Conservation (phyloP, 2,329 filamentous ascomycete species). For the Aspergillus persii region DNA sequence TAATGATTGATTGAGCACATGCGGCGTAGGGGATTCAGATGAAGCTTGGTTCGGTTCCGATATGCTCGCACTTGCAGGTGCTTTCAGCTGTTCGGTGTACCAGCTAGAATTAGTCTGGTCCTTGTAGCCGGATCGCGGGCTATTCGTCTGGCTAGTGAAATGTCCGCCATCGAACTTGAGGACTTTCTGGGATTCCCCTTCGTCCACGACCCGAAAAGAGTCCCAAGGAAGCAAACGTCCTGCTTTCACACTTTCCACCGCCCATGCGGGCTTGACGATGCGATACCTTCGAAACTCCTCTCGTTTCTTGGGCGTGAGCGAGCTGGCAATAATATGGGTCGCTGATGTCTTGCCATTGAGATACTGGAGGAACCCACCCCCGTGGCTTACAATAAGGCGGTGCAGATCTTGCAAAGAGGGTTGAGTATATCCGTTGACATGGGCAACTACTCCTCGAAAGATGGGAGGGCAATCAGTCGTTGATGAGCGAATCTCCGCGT, state of each 20-base stretch:
- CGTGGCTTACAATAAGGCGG: conserved; percentile 81
- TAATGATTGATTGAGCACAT: conserved; percentile 23
- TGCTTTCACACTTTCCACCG: conserved; percentile 81
- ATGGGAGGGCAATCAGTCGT: conserved; percentile 72
- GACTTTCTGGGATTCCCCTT: conserved; percentile 78
- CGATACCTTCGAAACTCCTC: conserved; percentile 85
- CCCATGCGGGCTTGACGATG: conserved; percentile 92
- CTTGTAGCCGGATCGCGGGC: conserved; percentile 64
- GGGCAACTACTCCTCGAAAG: conserved; percentile 85
- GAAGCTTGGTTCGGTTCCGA: conserved; percentile 18
- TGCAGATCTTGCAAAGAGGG: conserved; percentile 88
- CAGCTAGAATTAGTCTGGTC: conserved; percentile 81
- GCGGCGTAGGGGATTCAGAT: neutral
- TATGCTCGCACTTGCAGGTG: conserved; percentile 27
- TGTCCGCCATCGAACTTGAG: conserved; percentile 63
- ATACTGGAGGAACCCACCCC: conserved; percentile 93
- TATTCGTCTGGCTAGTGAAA: conserved; percentile 65
- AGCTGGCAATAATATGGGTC: conserved; percentile 92
- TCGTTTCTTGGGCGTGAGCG: conserved; percentile 85
- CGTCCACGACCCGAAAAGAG: conserved; percentile 77
- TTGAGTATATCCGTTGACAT: conserved; percentile 95
- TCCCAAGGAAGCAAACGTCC: conserved; percentile 83
- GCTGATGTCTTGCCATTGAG: conserved; percentile 91
- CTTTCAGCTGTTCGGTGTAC: conserved; percentile 71
- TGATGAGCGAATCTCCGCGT: conserved; percentile 72